These are phyloP conservation scores for Gloeophyllum trabeum DNA, from an alignment of 768 basidiomycete species.

Conservation along the genomic window DNA sequence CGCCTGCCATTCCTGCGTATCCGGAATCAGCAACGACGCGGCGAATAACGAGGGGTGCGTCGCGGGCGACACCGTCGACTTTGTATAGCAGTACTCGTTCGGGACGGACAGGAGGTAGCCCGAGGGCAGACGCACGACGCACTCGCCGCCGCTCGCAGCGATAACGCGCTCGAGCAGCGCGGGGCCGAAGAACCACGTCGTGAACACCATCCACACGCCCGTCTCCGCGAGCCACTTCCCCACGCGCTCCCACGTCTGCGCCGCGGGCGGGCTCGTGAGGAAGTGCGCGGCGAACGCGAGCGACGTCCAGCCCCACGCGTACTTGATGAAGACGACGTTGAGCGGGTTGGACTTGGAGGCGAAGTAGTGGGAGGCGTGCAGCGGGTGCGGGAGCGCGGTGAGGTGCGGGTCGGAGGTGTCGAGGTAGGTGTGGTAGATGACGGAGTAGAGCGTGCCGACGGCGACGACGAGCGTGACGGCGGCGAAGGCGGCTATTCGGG, in stretches of 20 bases:
- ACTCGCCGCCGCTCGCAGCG: constrained; percentile 62
- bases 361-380: constrained; percentile 55
- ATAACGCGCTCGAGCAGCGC: constrained; percentile 59
- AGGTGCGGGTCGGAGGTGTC: constrained; percentile 77
- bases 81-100: constrained; percentile 40
- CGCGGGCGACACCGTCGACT: constrained; percentile 36
- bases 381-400: constrained; percentile 57
- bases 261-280: constrained; percentile 39
- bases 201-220: constrained; percentile 61
- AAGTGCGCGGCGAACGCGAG: constrained; percentile 48
- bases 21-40: constrained; percentile 23
- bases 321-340: constrained; percentile 84
- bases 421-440: constrained; percentile 56
- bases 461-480: constrained; percentile 35
- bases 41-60: constrained; percentile 60
- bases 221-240: constrained; percentile 49
- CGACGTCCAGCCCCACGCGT: constrained; percentile 87
- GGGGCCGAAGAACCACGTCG: constrained; percentile 85
- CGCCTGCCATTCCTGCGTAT: constrained; percentile 27
- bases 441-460: constrained; percentile 56
- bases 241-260: constrained; percentile 30
- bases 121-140: constrained; percentile 51
- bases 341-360: constrained; percentile 73
- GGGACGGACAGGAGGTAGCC: constrained; percentile 46
- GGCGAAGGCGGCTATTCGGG: constrained; percentile 20